Percentiles rank a stretch among this genome's conserved stretches.
phyloP scores from a whole-genome alignment of 2,329 filamentous ascomycete species.

The Trichoderma atrobrunneum region DNA sequence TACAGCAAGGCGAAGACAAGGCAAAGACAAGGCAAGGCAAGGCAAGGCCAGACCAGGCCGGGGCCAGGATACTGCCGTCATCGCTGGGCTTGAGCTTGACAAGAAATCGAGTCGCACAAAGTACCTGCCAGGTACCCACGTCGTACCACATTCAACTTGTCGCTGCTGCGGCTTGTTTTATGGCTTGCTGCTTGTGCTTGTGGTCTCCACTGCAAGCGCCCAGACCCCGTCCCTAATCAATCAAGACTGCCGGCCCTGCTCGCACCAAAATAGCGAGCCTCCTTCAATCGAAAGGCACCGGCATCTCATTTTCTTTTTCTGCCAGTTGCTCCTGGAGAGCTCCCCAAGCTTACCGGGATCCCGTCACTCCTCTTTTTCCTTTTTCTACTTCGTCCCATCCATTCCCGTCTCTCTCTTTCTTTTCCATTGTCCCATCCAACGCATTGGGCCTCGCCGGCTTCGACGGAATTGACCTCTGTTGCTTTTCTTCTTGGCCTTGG shows the following conservation, averaged over 20 bases:
- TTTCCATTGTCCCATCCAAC: not conserved
- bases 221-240: slow-evolving; percentile 12
- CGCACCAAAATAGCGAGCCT: slow-evolving; percentile 18
- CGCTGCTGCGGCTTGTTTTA: not conserved
- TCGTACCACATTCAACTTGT: not conserved
- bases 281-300: slow-evolving; percentile 16
- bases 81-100: not conserved
- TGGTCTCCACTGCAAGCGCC: slow-evolving; percentile 12
- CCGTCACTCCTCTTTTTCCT: slow-evolving; percentile 14
- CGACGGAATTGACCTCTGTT: not conserved
- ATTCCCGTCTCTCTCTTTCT: not conserved
- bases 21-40: not conserved
- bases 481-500: not conserved
- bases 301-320: slow-evolving; percentile 14
- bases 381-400: slow-evolving; percentile 8
- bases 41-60: not conserved
- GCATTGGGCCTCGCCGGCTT: slow-evolving; percentile 10
- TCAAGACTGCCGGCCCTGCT: slow-evolving; percentile 17
- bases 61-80: not conserved
- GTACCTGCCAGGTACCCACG: slow-evolving; percentile 6
- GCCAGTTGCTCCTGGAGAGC: slow-evolving; percentile 11
- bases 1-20: not conserved
- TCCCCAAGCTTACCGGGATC: slow-evolving; percentile 11
- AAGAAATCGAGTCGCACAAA: not conserved
- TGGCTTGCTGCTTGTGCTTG: slow-evolving; percentile 9